Evolutionary conservation across 2,329 filamentous ascomycete species (phyloP), one percentile per base, ranked within the genome.

Genomic region (Basipetospora chlamydospora): DNA sequence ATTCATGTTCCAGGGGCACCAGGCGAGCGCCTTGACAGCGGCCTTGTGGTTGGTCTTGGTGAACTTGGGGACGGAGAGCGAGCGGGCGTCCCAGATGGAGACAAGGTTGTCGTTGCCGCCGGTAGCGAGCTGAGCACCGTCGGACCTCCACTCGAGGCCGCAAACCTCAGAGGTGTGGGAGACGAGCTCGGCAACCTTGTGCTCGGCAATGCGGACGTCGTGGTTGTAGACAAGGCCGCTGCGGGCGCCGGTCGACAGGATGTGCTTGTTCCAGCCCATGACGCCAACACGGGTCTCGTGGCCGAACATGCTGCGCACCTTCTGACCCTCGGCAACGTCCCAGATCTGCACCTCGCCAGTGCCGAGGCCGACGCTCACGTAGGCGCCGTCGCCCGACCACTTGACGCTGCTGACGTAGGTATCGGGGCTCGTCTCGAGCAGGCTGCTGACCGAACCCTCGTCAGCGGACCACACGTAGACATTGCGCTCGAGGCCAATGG

Each of bases 11-110:
- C 90, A 98, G 29, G 90, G 90, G 70, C 90, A 98, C 90, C 90
- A 98, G 44, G 86, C 82, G 31, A 98, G 75, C 41, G 90, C 90
- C 74, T 98, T 98, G 63, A 98, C 87, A 30, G 90, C 90, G 39
- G 90, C 90, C 61, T 90, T 90, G 71, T 98, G 90, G 72, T 98
- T 98, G 54, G 88, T 94, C 78, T 98, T 98, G 61, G 86, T 90
- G 69, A 96, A 96, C 66, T 96, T 96, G 57, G 90, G 90, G 8
- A 92, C 87, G 13, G 77, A 78, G 41, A 98, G 71, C 7, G 85
- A 90, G 35, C 90, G 85, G 39, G 90, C 88, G 59, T 98, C 90
- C 90, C 90, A 98, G 64, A 98, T 98, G 51, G 84, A 92, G 47
- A 98, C 90, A 38, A 98, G 71, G 69, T 98, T 98, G 71, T 98